Evolutionary conservation across 2,329 filamentous ascomycete genomes (phyloP).

Genomic region (Ophiocordyceps camponoti-floridani): DNA sequence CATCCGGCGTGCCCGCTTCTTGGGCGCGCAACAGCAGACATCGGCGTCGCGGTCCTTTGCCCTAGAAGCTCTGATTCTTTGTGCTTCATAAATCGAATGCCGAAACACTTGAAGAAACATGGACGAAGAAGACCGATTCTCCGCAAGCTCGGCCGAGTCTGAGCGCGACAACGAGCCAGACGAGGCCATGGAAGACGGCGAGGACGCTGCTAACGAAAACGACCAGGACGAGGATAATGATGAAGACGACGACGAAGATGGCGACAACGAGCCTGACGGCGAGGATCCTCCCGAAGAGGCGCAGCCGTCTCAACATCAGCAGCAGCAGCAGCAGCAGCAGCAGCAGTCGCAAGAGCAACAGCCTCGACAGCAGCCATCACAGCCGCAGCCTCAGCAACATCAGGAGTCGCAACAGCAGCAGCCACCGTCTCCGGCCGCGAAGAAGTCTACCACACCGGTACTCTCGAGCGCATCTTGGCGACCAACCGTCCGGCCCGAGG

Average conservation of each 20-base stretch:
- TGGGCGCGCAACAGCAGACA: too few species aligned
- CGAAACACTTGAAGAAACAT: slow-evolving; percentile 3
- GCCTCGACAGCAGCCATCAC: too few species aligned
- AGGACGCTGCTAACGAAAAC: slow-evolving; percentile 20
- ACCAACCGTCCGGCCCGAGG: slow-evolving; percentile 55
- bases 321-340: too few species aligned
- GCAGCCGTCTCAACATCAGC: slow-evolving; percentile 7
- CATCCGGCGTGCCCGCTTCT: too few species aligned
- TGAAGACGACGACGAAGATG: slow-evolving; percentile 15
- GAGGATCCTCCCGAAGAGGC: slow-evolving; percentile 16
- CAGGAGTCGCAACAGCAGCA: too few species aligned
- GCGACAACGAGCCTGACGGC: slow-evolving; percentile 21
- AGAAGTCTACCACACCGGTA: slow-evolving; percentile 11
- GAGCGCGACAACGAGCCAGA: slow-evolving; percentile 29
- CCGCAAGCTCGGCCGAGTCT: slow-evolving; percentile 13
- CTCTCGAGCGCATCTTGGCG: slow-evolving; percentile 16
- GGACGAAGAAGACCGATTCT: slow-evolving; percentile 16
- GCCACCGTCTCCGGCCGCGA: too few species aligned
- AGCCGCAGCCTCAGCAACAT: too few species aligned
- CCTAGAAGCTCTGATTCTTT: too few species aligned
- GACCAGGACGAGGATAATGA: slow-evolving; percentile 20
- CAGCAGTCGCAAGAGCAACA: too few species aligned
- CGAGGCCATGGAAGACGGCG: slow-evolving; percentile 36
- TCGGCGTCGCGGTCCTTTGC: too few species aligned
- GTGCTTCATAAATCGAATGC: too few species aligned